Conservation (phyloP, 2,329 filamentous ascomycete species). For the Cladophialophora carrionii region DNA sequence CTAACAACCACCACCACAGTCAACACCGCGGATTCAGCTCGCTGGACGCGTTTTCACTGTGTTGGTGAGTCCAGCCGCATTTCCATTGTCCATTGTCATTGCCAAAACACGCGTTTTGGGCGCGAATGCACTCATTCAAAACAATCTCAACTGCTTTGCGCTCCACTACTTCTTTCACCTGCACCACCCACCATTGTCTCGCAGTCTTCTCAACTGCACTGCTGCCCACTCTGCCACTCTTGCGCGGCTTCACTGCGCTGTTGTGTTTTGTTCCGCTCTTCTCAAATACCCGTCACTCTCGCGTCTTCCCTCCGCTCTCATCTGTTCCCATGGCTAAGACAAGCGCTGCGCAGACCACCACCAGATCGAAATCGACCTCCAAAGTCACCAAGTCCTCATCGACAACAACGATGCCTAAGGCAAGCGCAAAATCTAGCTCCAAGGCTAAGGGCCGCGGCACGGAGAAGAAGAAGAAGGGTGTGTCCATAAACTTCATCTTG, state of each 20-base stretch:
- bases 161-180: conserved; percentile 8
- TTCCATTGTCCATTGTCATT: conserved; percentile 2
- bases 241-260: not conserved
- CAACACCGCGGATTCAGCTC: conserved; percentile 14
- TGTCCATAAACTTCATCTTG: conserved; percentile 37
- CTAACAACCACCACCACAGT: conserved; percentile 46
- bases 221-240: not conserved
- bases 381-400: conserved; percentile 28
- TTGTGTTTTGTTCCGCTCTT: not conserved
- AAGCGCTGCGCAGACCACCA: conserved; percentile 15
- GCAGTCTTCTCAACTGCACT: not conserved
- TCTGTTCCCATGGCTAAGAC: conserved; percentile 12
- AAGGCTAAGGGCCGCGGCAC: conserved; percentile 62
- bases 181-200: conserved; percentile 12
- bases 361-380: conserved; percentile 1
- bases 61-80: conserved; percentile 22
- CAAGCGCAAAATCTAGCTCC: conserved; percentile 58
- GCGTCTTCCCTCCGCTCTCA: not conserved
- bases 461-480: conserved; percentile 75
- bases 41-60: conserved; percentile 30
- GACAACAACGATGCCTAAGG: conserved; percentile 68
- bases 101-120: conserved; percentile 31
- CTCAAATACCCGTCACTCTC: not conserved
- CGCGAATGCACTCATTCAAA: conserved; percentile 24
- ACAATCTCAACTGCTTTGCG: conserved; percentile 21